Base-by-base conservation (phyloP, 2,329 filamentous ascomycete genomes). In the Endocalyx cinctus region DNA sequence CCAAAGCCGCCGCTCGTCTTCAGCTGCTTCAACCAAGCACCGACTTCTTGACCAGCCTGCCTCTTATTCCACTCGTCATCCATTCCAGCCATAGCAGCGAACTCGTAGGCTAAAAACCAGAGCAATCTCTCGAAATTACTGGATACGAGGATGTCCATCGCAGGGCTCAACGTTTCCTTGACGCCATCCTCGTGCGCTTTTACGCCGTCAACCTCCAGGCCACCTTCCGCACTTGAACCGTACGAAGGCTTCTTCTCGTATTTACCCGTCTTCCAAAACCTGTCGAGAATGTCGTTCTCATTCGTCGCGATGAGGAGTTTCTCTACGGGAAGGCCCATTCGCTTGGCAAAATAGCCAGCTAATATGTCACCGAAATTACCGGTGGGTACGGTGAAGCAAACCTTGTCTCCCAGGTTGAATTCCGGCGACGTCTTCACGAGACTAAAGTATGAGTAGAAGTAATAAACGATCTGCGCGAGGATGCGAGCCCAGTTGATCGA, bases 401-500 rank as follows among this genome's bases (percentile, higher is more conserved):
- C 73, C 54, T 77, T 79, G 47, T 85, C 77, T 46, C 74, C 77
- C 16, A 82, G 52, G 37, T 78, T 73, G 59, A 84, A 83, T 12
- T 66, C 61, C 0, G 73, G 54, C 4, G 77, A 76, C 31, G 72
- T 68, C 55, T 70, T 75, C 40, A 70, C 72, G 20, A 98, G 79
- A 11, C 81, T 69, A 64, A 96, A 95, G 72, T 97, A 97, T 10
- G 92, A 81, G 62, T 92, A 74, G 70, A 96, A 94, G 72, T 95
- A 98, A 74, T 95, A 97, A 40, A 87, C 87, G 45, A 94, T 96
- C 67, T 98, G 92, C 10, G 92, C 90, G 23, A 98, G 75, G 48
- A 98, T 97, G 49, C 92, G 77, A 2, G 89, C 85, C 77, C 84
- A 96, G 67, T 97, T 97, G 67, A 97, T 97, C 28, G 85, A 92